phyloP scores from a whole-genome alignment of 202 grass and related monocot species.

The Carex arenaria region DNA sequence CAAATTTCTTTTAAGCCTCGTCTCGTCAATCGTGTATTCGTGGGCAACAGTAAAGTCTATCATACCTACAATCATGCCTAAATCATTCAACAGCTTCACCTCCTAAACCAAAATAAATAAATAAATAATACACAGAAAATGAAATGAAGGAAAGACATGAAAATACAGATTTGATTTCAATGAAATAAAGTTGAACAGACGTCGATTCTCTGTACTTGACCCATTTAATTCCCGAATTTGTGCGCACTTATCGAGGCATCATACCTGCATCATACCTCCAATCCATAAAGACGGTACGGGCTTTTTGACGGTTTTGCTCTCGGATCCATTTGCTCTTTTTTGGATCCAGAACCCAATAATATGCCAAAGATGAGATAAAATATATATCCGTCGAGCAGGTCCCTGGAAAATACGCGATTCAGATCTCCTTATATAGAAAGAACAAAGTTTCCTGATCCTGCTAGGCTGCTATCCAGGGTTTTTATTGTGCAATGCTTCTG shows the following conservation, averaged over 20 bases:
- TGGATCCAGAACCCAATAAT: neutral
- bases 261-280: neutral
- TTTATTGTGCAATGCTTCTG: neutral
- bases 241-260: neutral
- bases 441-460: neutral
- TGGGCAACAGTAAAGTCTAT: neutral
- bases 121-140: neutral
- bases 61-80: neutral
- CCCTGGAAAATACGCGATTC: neutral
- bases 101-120: neutral
- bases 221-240: constrained; percentile 5
- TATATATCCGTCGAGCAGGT: neutral
- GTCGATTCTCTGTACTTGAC: neutral
- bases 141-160: neutral
- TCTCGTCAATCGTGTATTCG: neutral
- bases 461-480: neutral
- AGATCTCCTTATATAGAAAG: neutral
- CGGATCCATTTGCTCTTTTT: neutral
- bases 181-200: neutral
- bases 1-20: no score
- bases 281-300: neutral
- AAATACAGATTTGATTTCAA: neutral
- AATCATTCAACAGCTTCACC: neutral
- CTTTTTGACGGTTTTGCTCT: neutral
- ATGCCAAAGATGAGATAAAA: neutral